These are phyloP conservation scores for Grosmannia serpens DNA, from an alignment of 2,329 filamentous ascomycete genomes.

Conservation along the genomic window DNA sequence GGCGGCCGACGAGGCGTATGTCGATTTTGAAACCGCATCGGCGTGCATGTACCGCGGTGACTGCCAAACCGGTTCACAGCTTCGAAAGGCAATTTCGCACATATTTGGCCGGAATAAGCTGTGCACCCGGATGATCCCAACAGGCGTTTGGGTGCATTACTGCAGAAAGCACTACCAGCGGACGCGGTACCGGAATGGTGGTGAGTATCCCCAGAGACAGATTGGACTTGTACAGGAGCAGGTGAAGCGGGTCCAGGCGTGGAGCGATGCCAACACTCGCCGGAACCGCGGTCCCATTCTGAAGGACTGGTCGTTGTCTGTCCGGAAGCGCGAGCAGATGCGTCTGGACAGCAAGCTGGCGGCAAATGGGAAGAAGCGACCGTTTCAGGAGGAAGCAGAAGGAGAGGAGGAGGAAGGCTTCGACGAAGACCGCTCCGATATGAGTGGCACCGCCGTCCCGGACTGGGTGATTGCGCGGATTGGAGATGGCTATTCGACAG, in stretches of 20 bases:
- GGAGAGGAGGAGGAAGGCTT: slow-evolving; percentile 20
- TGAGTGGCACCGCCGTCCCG: slow-evolving; percentile 31
- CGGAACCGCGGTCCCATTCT: slow-evolving; percentile 32
- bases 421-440: slow-evolving; percentile 15
- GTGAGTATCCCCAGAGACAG: slow-evolving; percentile 50
- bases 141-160: slow-evolving; percentile 60
- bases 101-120: slow-evolving; percentile 76
- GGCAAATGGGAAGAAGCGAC: slow-evolving; percentile 20
- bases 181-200: slow-evolving; percentile 53
- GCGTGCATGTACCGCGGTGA: slow-evolving; percentile 43
- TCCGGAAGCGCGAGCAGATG: slow-evolving; percentile 53
- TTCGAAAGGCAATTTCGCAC: slow-evolving; percentile 68
- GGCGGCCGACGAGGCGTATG: neutral
- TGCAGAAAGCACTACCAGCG: slow-evolving; percentile 80
- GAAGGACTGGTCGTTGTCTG: slow-evolving; percentile 47
- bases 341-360: slow-evolving; percentile 33
- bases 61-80: slow-evolving; percentile 48
- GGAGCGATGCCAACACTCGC: slow-evolving; percentile 41
- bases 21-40: slow-evolving; percentile 7
- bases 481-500: slow-evolving; percentile 34
- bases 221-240: slow-evolving; percentile 53
- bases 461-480: slow-evolving; percentile 36
- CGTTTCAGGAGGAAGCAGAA: slow-evolving; percentile 18
- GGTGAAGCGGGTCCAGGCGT: slow-evolving; percentile 49
- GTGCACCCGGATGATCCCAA: slow-evolving; percentile 59